Base-by-base conservation (phyloP, 2,329 filamentous ascomycete genomes). In the Fusarium sulawesiense region DNA sequence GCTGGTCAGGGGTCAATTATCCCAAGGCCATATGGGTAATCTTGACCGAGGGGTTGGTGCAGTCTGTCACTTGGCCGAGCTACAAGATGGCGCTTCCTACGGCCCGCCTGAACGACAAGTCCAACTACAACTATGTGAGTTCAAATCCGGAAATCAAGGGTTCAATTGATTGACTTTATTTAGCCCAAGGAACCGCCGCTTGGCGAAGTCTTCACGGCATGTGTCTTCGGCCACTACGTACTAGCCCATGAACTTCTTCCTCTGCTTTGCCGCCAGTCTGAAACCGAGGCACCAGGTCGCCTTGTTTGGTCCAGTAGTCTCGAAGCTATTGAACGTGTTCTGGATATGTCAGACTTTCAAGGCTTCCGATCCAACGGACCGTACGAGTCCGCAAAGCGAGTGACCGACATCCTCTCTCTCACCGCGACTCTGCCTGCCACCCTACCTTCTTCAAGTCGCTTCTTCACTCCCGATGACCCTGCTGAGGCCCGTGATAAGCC, bases 201-300 rank as follows among this genome's bases (percentile, higher is more conserved):
- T 1, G 94, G 93, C 5, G 86, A 93, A 71, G 89, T 97, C 20
- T 99, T 98, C 78, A 92, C 91, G 78, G 91, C 95, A 51, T 98
- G 98, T 77, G 87, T 97, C 30, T 98, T 99, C 77, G 96, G 96
- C 0, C 96, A 99, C 82, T 98, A 99, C 78, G 82, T 98, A 76
- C 88, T 99, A 25, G 88, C 89, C 18, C 94, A 97, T 78, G 89
- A 91, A 76, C 86, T 98, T 13, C 86, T 92, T 71, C 91, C 93
- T 0, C 83, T 98, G 13, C 86, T 99, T 73, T 82, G 83, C 74
- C 83, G 88, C 53, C 76, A 76, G 18, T 75, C 80, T 18, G 69
- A 80, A 60, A 68, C 80, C 41, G 76, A 83, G 6, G 60, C 80
- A 2, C 82, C 83, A 0, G 92, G 89, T 11, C 89, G 93, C 53